Base-by-base conservation (phyloP, 2,329 filamentous ascomycete species). In the Waltergamsia citrina region DNA sequence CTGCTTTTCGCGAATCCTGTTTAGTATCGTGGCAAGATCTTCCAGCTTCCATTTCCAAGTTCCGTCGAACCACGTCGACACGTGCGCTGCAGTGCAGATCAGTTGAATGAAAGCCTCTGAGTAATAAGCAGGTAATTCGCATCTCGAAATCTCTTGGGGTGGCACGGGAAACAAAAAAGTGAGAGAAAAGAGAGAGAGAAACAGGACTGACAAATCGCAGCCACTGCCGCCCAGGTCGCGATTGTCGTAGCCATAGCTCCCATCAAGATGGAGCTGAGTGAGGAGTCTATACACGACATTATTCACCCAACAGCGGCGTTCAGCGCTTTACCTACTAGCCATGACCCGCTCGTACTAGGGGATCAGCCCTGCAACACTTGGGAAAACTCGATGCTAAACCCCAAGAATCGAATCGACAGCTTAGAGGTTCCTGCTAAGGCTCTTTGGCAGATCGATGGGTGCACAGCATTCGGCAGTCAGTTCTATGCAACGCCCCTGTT, bases 321-420 rank as follows among this genome's bases (percentile, higher is more conserved):
- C 35, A 52, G 48, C 15, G 36, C 34, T 41, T 41, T 42, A 30
- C 34, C 17, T 2, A 29, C 35, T 4, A n/a, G 15, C 31, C 18
- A 16, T 24, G 19, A 12, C 23, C 8, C n/a, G n/a, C n/a, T n/a
- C 14, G 5, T 6, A 35, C 9, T 15, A 15, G 17, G 6, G 11
- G 25, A 20, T 7, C 14, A 15, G 26, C n/a, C 26, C 14, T 17
- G n/a, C 24, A 28, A 11, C 16, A 17, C 9, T 15, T 78, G 73
- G 73, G 48, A 52, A 10, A 39, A 48, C 4, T 77, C 72, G 5
- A 51, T 58, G 26, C 56, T 77, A 27, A 78, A 78, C 41, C 74
- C 73, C 7, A 74, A 72, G 48, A 78, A 76, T 44, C 63, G 73
- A 38, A 69, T 78, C 46, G 63, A 77, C 47, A 74, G 69, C 41